These are phyloP conservation scores for Solanum infundibuliforme DNA, from an alignment of 257 asterid species.

Conservation along the genomic window DNA sequence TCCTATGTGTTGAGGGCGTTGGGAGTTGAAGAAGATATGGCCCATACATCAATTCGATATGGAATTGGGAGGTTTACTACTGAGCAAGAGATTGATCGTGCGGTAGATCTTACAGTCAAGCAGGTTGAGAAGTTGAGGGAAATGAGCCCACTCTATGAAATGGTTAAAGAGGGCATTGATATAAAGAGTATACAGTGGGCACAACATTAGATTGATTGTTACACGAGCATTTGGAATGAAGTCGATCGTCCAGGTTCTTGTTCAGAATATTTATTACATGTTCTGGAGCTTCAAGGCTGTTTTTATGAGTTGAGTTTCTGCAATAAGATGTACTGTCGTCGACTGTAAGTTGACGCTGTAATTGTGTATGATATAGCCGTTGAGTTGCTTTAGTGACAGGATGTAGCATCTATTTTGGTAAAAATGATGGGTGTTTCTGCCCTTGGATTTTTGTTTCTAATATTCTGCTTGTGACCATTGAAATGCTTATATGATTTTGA, in stretches of 20 bases:
- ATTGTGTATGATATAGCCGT: background rate
- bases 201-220: slow-evolving; percentile 41
- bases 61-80: slow-evolving; percentile 98
- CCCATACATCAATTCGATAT: slow-evolving; percentile 89
- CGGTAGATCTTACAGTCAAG: slow-evolving; percentile 72
- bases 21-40: slow-evolving; percentile 99
- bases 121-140: slow-evolving; percentile 97
- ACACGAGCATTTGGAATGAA: background rate
- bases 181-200: slow-evolving; percentile 87
- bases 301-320: background rate
- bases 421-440: background rate
- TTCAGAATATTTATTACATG: background rate
- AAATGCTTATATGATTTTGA: background rate
- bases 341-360: background rate
- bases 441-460: background rate
- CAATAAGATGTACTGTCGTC: background rate
- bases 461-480: background rate
- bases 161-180: slow-evolving; percentile 90
- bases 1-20: slow-evolving; percentile 92
- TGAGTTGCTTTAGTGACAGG: background rate
- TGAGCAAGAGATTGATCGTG: slow-evolving; percentile 78
- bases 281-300: background rate
- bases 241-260: background rate
- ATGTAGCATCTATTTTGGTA: background rate
- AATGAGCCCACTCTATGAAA: slow-evolving; percentile 96